Evolutionary conservation across 108 stramenopile genomes (phyloP), one percentile per base, ranked within the genome.

Genomic region (Skeletonema potamos): DNA sequence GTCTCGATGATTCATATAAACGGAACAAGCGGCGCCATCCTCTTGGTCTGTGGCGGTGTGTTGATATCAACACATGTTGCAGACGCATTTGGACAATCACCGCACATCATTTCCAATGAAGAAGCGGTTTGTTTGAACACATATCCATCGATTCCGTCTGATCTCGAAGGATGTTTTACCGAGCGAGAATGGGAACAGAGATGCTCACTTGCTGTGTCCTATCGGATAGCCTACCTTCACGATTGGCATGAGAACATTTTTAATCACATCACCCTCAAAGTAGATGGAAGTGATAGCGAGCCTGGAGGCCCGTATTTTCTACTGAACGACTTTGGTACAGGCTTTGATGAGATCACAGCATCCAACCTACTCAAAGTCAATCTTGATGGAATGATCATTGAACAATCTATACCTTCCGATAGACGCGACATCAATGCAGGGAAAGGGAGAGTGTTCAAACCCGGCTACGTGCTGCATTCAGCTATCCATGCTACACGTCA

Each of bases 221-320:
- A 79, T 58, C 65, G 77, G 11, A 73, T 79, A 46, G 77, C 73
- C 30, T 69, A 61, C 73, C 59, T 80, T 0, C 74, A 80, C 34
- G 43, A 41, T 11, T 80, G 79, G 79, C 74, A 76, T 20, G 74
- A 75, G 30, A 80, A 80, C 20, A 70, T 80, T n/a, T 80, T 80
- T 36, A 80, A 80, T 48, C 79, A 80, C 36, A 80, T 80, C 34
- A 80, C 79, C 7, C 79, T 80, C 28, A 80, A 80, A 76, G 68
- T 80, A 11, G 73, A 69, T 27, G 79, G 73, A 4, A 74, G 79
- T 37, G 79, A 80, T 13, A 34, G 74, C 6, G 66, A 66, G 27
- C 36, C 51, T 46, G 74, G 70, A 41, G 73, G 79, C 9, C 79
- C 79, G 17, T 64, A 74, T 30, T 80, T 80, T 29, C 63, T 80